These are phyloP conservation scores for Saussurea involucrata DNA, from an alignment of 129 eudicot species.

Conservation along the genomic window DNA sequence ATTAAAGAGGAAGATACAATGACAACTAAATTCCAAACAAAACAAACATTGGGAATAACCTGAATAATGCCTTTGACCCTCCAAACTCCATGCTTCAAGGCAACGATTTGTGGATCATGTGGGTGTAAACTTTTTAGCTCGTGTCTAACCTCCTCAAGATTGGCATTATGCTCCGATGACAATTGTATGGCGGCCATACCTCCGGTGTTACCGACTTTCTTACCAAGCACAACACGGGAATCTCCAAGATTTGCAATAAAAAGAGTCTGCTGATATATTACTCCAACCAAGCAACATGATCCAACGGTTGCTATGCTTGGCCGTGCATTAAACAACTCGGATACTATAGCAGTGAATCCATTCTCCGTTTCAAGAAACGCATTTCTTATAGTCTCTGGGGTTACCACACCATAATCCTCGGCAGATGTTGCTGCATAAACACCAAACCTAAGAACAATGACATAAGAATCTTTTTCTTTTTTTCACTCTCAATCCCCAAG, in stretches of 20 bases:
- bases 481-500: not conserved
- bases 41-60: slow-evolving; percentile 35
- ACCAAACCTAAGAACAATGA: slow-evolving; percentile 41
- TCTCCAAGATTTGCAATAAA: slow-evolving; percentile 75
- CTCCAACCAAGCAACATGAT: slow-evolving; percentile 72
- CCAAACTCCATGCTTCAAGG: slow-evolving; percentile 71
- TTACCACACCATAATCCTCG: slow-evolving; percentile 51
- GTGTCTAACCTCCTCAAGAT: slow-evolving; percentile 53
- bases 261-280: slow-evolving; percentile 58
- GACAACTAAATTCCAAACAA: not conserved
- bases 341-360: slow-evolving; percentile 49
- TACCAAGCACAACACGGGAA: slow-evolving; percentile 72
- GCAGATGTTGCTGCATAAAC: slow-evolving; percentile 58
- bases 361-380: slow-evolving; percentile 61
- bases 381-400: slow-evolving; percentile 43
- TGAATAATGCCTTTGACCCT: slow-evolving; percentile 84
- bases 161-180: slow-evolving; percentile 73
- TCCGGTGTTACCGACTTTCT: slow-evolving; percentile 45
- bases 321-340: slow-evolving; percentile 39
- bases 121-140: slow-evolving; percentile 60
- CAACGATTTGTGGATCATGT: slow-evolving; percentile 60
- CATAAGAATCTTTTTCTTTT: slow-evolving; percentile 10
- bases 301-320: slow-evolving; percentile 71
- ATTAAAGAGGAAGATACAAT: not conserved
- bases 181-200: slow-evolving; percentile 60